phyloP scores from a whole-genome alignment of 805 yeast genomes.

The Spathaspora girioi region DNA sequence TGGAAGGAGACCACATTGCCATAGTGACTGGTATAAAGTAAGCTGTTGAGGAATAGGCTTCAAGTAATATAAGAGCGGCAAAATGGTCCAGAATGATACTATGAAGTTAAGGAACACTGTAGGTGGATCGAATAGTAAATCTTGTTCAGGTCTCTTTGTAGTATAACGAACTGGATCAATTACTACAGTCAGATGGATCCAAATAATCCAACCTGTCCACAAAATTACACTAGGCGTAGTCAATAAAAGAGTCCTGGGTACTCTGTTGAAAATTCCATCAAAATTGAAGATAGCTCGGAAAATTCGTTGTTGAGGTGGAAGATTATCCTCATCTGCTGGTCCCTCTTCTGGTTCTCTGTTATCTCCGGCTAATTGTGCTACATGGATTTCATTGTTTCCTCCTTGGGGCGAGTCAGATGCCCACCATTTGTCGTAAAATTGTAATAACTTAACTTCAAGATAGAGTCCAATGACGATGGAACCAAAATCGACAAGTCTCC shows the following conservation, averaged over 20 bases:
- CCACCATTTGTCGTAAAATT: constrained; percentile 7
- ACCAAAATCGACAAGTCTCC: constrained; percentile 17
- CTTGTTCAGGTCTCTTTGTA: background rate
- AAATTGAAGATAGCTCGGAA: constrained; percentile 1
- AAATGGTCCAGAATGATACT: constrained; percentile 17
- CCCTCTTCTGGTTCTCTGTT: background rate
- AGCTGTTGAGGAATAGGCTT: constrained; percentile 9
- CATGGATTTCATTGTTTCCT: constrained; percentile 12
- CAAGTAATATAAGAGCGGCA: constrained; percentile 12
- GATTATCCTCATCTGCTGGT: background rate
- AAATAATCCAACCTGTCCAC: constrained; percentile 17
- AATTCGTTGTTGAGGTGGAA: background rate
- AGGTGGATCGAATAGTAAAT: constrained; percentile 1
- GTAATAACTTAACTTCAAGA: constrained; percentile 11
- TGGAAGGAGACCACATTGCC: constrained; percentile 11
- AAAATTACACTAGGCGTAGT: constrained; percentile 3
- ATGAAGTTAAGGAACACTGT: constrained; percentile 12
- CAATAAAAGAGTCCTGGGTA: constrained; percentile 3
- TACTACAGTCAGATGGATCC: constrained; percentile 18
- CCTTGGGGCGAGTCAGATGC: background rate
- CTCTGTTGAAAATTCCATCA: constrained; percentile 2
- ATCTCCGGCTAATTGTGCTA: background rate
- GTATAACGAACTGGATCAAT: constrained; percentile 16
- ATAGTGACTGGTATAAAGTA: background rate
- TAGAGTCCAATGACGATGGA: constrained; percentile 18